Base-by-base conservation (phyloP, 2,329 filamentous ascomycete genomes). In the Didymella pinodella region DNA sequence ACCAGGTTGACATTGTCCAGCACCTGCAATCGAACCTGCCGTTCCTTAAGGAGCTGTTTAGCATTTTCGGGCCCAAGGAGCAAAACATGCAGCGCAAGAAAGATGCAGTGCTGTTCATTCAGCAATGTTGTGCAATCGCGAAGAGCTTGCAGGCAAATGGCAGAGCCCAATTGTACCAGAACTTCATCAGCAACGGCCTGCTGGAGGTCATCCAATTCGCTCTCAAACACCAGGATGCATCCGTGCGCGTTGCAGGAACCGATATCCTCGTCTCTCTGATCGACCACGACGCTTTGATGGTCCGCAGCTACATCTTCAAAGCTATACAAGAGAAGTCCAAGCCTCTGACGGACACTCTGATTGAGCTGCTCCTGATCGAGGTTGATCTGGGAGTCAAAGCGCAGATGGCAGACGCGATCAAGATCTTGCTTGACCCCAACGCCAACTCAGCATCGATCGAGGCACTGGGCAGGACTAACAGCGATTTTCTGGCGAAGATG, bases 1-100 rank as follows among this genome's bases (percentile, higher is more conserved):
- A 98, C 80, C 95, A 99, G 80, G 93, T 98, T 69, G 95, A 98
- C 73, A 97, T 99, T 73, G 90, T 99, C 48, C 91, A 94, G 72
- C 92, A 98, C 78, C 84, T 99, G n/a, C 93, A 97, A 77, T 84
- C 84, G 26, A 97, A 97, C 69, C 82, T 82, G 0, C 79, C 80
- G 1, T 97, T 97, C 71, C 81, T 98, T 28, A 88, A 88, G 65
- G 92, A 97, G 62, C 84, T 98, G 4, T 99, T 98, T 75, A 85
- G 86, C 53, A 92, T 98, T 62, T 97, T 98, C 72, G 86, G 84
- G 20, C 81, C 87, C 0, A 82, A 87, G 25, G 86, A 88, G 59
- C 75, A 78, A 51, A 87, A 91, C 48, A 81, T 85, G 51, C 87
- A 87, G 71, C 88, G 90, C 60, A 96, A 95, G 78, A 97, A 97